A percentile compares a stretch with the other conserved stretches of the same genome.
Conservation (phyloP, 495 filamentous ascomycete species). For the Cudoniella acicularis region DNA sequence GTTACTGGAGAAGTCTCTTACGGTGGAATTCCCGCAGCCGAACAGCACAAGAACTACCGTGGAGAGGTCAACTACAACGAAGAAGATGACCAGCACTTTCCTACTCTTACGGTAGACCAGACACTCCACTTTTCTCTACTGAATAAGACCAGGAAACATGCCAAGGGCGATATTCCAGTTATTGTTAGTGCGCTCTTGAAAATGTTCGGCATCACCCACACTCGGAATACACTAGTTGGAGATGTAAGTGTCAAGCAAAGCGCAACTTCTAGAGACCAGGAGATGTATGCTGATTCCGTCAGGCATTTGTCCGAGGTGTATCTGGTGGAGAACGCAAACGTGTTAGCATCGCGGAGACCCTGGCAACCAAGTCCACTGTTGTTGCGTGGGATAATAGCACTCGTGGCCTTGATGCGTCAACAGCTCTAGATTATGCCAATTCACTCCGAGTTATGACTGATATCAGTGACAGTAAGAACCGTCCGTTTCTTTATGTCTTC, state of each 20-base stretch:
- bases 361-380: slow-evolving; percentile 62
- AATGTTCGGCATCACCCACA: slow-evolving; percentile 68
- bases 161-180: slow-evolving; percentile 61
- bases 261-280: slow-evolving; percentile 52
- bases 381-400: slow-evolving; percentile 80
- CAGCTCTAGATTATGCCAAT: slow-evolving; percentile 73
- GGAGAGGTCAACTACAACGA: slow-evolving; percentile 82
- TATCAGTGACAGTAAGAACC: slow-evolving; percentile 56
- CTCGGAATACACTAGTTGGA: slow-evolving; percentile 61
- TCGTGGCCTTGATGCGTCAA: slow-evolving; percentile 74
- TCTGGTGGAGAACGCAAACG: slow-evolving; percentile 71
- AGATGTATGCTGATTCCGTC: not conserved
- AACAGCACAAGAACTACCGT: slow-evolving; percentile 65
- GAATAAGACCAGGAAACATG: slow-evolving; percentile 76
- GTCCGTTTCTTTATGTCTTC: too few species aligned
- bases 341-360: slow-evolving; percentile 66
- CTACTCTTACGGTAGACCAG: slow-evolving; percentile 66
- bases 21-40: slow-evolving; percentile 68
- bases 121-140: slow-evolving; percentile 79
- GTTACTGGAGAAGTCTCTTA: slow-evolving; percentile 73
- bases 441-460: slow-evolving; percentile 65
- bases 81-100: slow-evolving; percentile 80
- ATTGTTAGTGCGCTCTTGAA: slow-evolving; percentile 62
- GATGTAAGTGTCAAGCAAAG: slow-evolving; percentile 44
- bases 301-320: slow-evolving; percentile 58